Evolutionary conservation across 2,329 filamentous ascomycete genomes (phyloP), one percentile per base, ranked within the genome.

Genomic region (Alternaria hordeiaustralica): DNA sequence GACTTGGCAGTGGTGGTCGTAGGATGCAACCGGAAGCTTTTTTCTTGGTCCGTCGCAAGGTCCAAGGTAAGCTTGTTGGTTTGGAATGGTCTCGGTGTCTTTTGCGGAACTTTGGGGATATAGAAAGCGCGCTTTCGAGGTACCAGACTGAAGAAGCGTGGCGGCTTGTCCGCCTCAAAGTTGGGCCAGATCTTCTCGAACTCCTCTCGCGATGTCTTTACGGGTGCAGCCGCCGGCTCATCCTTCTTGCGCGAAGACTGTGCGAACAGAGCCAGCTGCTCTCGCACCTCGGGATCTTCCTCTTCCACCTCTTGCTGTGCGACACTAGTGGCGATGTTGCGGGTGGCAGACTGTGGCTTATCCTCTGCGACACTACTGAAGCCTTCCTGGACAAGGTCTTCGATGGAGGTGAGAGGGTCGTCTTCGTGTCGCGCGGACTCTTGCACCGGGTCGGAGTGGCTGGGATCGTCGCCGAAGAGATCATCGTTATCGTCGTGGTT

Each of bases 1-100:
- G 82, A 80, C 69, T 87, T 86, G 43, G 84, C 82, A 15, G 78
- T 69, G 23, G 68, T 64, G 1, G 86, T 84, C 25, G 88, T 86
- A 1, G 89, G 89, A n/a, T 77, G 75, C 30, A 95, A 88, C 60
- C 90, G 89, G 78, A 98, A 99, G 25, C 87, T 85, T 71, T 94
- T 93, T 78, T 97, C 93, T 69, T 97, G 92, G 72, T 98, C 96
- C 50, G 88, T 86, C 3, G 92, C 91, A 33, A 98, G 84, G 65
- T 99, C 96, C 13, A 99, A 85, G 65, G 89, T 94, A 60, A 97
- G 86, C 80, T 99, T 99, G 20, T 91, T 94, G 0, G 94, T 93
- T 6, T 94, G 87, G 4, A 98, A 85, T 15, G 92, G 86, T 79
- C 94, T 96, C 0, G 94, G 92, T 44, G 89, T 90, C 79, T 94